Evolutionary conservation across 2,329 filamentous ascomycete genomes (phyloP).

Genomic region (Lanzia echinophila): DNA sequence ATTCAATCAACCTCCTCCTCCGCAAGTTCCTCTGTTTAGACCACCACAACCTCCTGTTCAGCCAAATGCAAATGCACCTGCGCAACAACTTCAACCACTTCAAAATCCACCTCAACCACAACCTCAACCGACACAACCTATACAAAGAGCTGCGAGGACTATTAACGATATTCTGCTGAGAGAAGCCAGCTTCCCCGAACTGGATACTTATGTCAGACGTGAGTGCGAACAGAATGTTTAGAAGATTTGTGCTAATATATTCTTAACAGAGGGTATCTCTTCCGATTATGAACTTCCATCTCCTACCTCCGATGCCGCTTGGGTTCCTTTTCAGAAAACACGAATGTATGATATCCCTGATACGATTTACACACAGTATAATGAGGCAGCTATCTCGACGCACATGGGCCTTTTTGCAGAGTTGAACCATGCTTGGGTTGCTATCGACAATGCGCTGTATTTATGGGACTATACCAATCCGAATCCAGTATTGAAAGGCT

Average conservation of each 20-base stretch:
- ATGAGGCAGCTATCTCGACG: constrained; percentile 79
- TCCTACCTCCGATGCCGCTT: constrained; percentile 52
- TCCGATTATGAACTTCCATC: constrained; percentile 81
- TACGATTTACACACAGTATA: constrained; percentile 86
- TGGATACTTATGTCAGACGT: constrained; percentile 87
- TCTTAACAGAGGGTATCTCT: constrained; percentile 67
- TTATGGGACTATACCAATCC: constrained; percentile 95
- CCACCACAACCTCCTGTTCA: constrained; percentile 7
- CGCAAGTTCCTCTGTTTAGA: constrained; percentile 42
- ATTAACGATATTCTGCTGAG: constrained; percentile 72
- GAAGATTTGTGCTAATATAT: constrained; percentile 16
- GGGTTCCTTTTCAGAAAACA: constrained; percentile 84
- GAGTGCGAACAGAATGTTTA: constrained; percentile 36
- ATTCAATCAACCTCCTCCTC: constrained; percentile 39
- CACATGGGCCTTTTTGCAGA: constrained; percentile 93
- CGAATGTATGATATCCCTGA: constrained; percentile 88
- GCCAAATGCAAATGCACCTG: constrained; percentile 18
- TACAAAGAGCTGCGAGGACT: constrained; percentile 73
- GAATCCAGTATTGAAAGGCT: constrained; percentile 87
- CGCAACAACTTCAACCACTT: constrained; percentile 10
- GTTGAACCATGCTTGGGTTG: constrained; percentile 90
- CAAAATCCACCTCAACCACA: not conserved
- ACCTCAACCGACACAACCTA: constrained; percentile 50
- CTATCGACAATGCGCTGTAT: constrained; percentile 92
- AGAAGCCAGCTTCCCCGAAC: constrained; percentile 77